Evolutionary conservation across 129 eudicot genomes (phyloP), one percentile per base, ranked within the genome.

Genomic region (Smallanthus sonchifolius): DNA sequence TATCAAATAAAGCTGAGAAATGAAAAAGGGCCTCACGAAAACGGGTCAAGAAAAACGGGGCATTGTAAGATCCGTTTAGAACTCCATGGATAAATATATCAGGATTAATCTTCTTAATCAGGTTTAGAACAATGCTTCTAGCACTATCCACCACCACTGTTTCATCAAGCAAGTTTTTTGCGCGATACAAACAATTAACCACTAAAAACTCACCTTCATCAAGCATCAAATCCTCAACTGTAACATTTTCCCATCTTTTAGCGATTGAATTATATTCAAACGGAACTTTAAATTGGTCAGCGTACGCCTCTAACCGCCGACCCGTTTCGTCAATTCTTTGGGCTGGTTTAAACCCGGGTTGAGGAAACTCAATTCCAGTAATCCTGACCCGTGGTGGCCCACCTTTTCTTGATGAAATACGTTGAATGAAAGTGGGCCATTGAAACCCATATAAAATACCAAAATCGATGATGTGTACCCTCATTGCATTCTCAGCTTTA

Each of bases 361-460:
- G 91, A n/a, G 98, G 98, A 69, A 93, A 83, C 16, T 90, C 98
- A 4, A 93, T 88, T 4, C 98, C 98, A 1, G 98, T 93, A 7
- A 93, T 90, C 38, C 86, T 72, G 14, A 93, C 79, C 82, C 44
- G 87, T 11, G 92, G 96, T 4, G 91, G 87, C 20, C 97, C 98
- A 2, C 84, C 78, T 6, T 73, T 45, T 65, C 92, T 69, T 10
- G 61, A 28, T 4, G 92, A 79, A 7, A 84, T 84, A 19, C 85
- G 81, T 69, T 93, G 97, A 56, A 93, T 81, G 4, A 93, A 71
- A 42, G 86, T 84, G 8, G 98, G 98, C 98, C 98, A 93, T 30
- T 93, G 98, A 65, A 88, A 93, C 5, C 98, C 98, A 20, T 93
- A 93, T 0, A 85, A 83, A 10, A 93, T 93, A n/a, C 98, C 98